Evolutionary conservation across 768 basidiomycete genomes (phyloP).

Genomic region (Aureoboletus auriporus): DNA sequence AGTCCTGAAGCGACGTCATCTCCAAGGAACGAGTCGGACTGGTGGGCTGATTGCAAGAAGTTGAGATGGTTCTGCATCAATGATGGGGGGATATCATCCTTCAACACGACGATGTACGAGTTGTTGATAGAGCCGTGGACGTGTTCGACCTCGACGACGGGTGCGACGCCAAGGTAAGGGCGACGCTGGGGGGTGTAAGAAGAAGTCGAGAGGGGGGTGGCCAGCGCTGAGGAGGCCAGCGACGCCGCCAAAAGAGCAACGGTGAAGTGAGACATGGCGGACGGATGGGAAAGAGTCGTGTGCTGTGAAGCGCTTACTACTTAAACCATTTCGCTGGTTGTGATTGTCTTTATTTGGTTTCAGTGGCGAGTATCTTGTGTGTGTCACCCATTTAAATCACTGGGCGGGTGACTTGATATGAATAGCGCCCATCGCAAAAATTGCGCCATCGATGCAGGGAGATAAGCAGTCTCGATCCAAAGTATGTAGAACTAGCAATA

Average conservation of each 20-base stretch:
- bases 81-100: slow-evolving; percentile 55
- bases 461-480: too few species aligned
- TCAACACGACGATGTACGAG: slow-evolving; percentile 93
- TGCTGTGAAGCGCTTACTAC: slow-evolving; percentile 11
- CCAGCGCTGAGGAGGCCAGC: slow-evolving; percentile 32
- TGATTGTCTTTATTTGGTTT: slow-evolving; percentile 28
- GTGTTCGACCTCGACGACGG: slow-evolving; percentile 54
- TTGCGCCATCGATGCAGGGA: too few species aligned
- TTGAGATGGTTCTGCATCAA: slow-evolving; percentile 75
- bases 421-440: too few species aligned
- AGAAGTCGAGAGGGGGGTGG: slow-evolving; percentile 45
- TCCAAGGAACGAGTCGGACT: slow-evolving; percentile 47
- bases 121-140: slow-evolving; percentile 75
- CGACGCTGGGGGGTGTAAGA: slow-evolving; percentile 32
- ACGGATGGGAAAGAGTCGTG: slow-evolving; percentile 11
- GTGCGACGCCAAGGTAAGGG: slow-evolving; percentile 53
- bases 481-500: too few species aligned
- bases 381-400: background rate
- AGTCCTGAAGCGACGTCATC: slow-evolving; percentile 48
- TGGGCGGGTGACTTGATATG: background rate
- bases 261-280: slow-evolving; percentile 33
- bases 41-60: slow-evolving; percentile 64
- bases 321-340: slow-evolving; percentile 16
- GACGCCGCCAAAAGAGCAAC: slow-evolving; percentile 36
- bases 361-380: slow-evolving; percentile 16